These are phyloP conservation scores for Kokia cookei DNA, from an alignment of 441 rosid species.

Conservation along the genomic window DNA sequence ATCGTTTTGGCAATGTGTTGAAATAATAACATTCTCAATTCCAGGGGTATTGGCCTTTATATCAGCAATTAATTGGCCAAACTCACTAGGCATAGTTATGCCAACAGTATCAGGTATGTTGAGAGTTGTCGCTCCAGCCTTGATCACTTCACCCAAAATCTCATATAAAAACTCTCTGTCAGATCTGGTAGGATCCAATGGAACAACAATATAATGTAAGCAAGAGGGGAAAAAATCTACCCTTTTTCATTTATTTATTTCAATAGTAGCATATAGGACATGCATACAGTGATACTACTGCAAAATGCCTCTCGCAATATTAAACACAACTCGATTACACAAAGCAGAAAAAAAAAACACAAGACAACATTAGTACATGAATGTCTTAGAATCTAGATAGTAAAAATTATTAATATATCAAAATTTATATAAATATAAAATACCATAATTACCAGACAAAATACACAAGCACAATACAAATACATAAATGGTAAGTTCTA, in stretches of 20 bases:
- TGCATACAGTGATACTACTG: background rate
- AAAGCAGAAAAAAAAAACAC: background rate
- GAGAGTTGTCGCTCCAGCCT: conserved; percentile 89
- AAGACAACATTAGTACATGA: background rate
- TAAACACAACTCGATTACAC: background rate
- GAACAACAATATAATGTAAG: background rate
- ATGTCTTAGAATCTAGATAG: background rate
- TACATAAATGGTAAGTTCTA: background rate
- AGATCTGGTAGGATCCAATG: conserved; percentile 38
- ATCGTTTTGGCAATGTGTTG: conserved; percentile 94
- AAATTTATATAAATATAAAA: background rate
- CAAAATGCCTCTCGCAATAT: background rate
- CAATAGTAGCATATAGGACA: background rate
- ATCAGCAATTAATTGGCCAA: conserved; percentile 79
- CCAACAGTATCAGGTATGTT: conserved; percentile 97
- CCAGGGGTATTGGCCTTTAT: conserved; percentile 88
- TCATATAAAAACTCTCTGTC: conserved; percentile 79
- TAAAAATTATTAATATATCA: background rate
- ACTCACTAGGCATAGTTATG: conserved; percentile 67
- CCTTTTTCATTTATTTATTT: background rate
- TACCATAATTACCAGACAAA: background rate
- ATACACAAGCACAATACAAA: background rate
- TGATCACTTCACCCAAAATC: conserved; percentile 84
- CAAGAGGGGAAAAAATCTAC: background rate
- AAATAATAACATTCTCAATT: conserved; percentile 67